Conservation (phyloP, 345 rosid genomes). For the Euphorbia pulcherrima region DNA sequence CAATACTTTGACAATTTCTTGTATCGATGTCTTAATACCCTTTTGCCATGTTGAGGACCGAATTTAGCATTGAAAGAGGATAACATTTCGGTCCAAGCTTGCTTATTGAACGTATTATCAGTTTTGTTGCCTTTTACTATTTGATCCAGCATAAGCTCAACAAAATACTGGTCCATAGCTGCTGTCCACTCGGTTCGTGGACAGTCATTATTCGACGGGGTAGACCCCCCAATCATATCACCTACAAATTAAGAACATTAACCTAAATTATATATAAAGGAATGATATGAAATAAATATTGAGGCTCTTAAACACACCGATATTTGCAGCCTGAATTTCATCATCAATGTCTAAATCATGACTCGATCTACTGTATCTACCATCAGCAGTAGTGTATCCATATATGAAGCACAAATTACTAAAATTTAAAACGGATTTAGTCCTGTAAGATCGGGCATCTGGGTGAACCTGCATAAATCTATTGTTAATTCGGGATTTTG, state of each 20-base stretch:
- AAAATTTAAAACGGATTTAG: conserved; percentile 62
- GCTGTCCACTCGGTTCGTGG: conserved; percentile 71
- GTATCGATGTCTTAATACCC: conserved; percentile 71
- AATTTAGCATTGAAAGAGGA: conserved; percentile 60
- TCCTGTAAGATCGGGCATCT: conserved; percentile 63
- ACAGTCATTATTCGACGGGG: conserved; percentile 37
- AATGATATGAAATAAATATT: too few species aligned
- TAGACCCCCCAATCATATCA: conserved; percentile 35
- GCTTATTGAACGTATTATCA: conserved; percentile 56
- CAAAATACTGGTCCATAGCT: conserved; percentile 66
- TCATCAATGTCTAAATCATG: conserved; percentile 76
- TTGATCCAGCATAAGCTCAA: conserved; percentile 77
- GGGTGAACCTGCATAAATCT: conserved; percentile 58
- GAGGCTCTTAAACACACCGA: conserved; percentile 34
- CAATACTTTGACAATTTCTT: conserved; percentile 69
- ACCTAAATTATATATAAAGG: not conserved
- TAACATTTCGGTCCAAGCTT: conserved; percentile 85
- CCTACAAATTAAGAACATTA: conserved; percentile 35
- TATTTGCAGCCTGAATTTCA: conserved; percentile 47
- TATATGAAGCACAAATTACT: conserved; percentile 66
- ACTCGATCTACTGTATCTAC: conserved; percentile 86
- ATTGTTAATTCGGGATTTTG: conserved; percentile 13
- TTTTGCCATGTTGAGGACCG: conserved; percentile 64
- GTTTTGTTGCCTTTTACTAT: conserved; percentile 64
- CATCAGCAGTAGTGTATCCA: conserved; percentile 78